These are phyloP conservation scores for Agrocybe pediades DNA, from an alignment of 768 basidiomycete species.

Conservation along the genomic window DNA sequence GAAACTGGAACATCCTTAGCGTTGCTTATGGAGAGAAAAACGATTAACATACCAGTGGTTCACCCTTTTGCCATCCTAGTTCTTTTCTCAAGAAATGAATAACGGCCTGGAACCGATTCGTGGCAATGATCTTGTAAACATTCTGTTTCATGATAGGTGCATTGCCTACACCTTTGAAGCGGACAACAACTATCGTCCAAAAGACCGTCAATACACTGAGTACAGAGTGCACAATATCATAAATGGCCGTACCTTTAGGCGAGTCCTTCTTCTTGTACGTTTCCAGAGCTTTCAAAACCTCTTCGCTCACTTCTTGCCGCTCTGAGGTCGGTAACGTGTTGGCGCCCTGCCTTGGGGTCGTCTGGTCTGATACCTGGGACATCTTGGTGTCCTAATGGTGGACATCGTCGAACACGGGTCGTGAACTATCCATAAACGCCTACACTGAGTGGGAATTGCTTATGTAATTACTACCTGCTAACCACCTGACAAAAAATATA, in stretches of 20 bases:
- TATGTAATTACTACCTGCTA: constrained; percentile 6
- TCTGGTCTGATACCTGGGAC: constrained; percentile 25
- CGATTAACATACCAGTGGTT: constrained; percentile 68
- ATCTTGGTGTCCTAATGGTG: constrained; percentile 11
- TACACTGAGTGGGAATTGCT: not conserved
- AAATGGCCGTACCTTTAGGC: constrained; percentile 59
- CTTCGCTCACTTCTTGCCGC: constrained; percentile 34
- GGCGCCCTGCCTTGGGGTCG: constrained; percentile 24
- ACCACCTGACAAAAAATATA: too few relatives aligned
- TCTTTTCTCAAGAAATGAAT: constrained; percentile 92
- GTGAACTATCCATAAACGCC: not conserved
- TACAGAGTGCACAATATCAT: not conserved
- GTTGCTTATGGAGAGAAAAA: constrained; percentile 14
- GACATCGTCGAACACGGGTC: not conserved
- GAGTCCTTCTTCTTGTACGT: constrained; percentile 86
- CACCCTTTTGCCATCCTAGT: constrained; percentile 81
- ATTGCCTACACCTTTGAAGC: constrained; percentile 97
- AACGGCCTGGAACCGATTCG: constrained; percentile 93
- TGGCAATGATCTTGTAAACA: constrained; percentile 95
- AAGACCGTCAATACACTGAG: not conserved
- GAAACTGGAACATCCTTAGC: constrained; percentile 58
- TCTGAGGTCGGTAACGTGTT: constrained; percentile 29
- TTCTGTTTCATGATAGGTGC: constrained; percentile 99
- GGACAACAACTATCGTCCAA: constrained; percentile 89
- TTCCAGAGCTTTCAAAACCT: constrained; percentile 74